These are phyloP conservation scores for Dispira parvispora DNA, from an alignment of 192 early-diverging fungal species.

Conservation along the genomic window DNA sequence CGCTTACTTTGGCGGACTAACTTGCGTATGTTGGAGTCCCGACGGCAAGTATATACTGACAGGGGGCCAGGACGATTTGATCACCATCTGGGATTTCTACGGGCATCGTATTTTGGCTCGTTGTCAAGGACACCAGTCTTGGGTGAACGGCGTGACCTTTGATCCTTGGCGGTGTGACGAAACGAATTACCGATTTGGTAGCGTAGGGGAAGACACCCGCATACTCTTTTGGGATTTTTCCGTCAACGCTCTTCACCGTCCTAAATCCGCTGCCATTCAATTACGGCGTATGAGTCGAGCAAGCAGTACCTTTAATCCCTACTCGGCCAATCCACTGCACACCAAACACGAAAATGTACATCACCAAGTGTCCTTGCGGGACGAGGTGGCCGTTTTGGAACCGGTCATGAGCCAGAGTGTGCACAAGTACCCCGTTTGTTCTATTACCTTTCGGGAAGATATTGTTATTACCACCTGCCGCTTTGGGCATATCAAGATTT, in stretches of 20 bases:
- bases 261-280: slow-evolving; percentile 26
- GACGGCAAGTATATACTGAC: slow-evolving; percentile 71
- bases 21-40: slow-evolving; percentile 78
- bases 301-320: slow-evolving; percentile 14
- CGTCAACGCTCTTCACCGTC: slow-evolving; percentile 51
- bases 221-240: slow-evolving; percentile 92
- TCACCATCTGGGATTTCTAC: slow-evolving; percentile 75
- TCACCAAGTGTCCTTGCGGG: slow-evolving; percentile 16
- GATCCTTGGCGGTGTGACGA: slow-evolving; percentile 66
- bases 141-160: slow-evolving; percentile 72
- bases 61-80: slow-evolving; percentile 85
- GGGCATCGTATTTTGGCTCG: slow-evolving; percentile 63
- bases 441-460: slow-evolving; percentile 49
- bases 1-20: slow-evolving; percentile 75
- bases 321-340: slow-evolving; percentile 5
- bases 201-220: slow-evolving; percentile 76
- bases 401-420: slow-evolving; percentile 30
- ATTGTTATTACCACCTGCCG: slow-evolving; percentile 57
- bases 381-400: slow-evolving; percentile 47
- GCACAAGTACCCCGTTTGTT: slow-evolving; percentile 40
- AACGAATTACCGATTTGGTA: slow-evolving; percentile 69
- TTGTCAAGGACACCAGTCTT: slow-evolving; percentile 83
- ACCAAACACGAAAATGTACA: slow-evolving; percentile 12
- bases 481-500: slow-evolving; percentile 52
- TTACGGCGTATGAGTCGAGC: slow-evolving; percentile 10